Evolutionary conservation across 2,329 filamentous ascomycete species (phyloP), one percentile per base, ranked within the genome.

Genomic region (Elsinoe ampelina): DNA sequence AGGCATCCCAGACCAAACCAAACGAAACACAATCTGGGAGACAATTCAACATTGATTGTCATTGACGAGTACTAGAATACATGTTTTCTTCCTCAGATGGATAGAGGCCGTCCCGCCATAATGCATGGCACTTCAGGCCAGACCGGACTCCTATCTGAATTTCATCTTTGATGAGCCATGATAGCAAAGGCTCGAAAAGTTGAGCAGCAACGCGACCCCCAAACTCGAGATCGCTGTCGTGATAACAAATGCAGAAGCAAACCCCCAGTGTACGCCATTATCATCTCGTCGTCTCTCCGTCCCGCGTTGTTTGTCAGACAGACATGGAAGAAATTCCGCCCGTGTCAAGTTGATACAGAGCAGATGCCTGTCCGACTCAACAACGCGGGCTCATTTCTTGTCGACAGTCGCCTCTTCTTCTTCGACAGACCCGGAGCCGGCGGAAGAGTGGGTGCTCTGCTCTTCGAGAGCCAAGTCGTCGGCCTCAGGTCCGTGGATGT

Each of bases 401-500:
- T 77, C 78, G 58, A 61, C 63, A 39, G 69, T 62, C 58, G 65
- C 67, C 59, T 78, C 75, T 64, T 80, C 79, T 62, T 81, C 77
- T 55, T 80, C 77, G 62, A 80, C 73, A 67, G 80, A 86, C 65
- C 78, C 79, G 63, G 82, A 83, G 58, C 75, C 71, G 36, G 67
- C 68, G 47, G 67, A 68, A 38, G 69, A 72, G 26, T 67, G 65
- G 22, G 72, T 77, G 65, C 75, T 77, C 67, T 76, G 72, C 71
- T 80, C 77, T 65, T 74, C 71, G 30, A 75, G 65, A 15, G 60
- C 61, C 58, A 78, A 71, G 52, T 82, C 76, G 54, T 82, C 80
- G 26, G 75, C 74, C 54, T 73, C 66, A 15, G 84, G 79, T 30
- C 88, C 89, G 67, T 95, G 89, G 58, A 93, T 61, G 56, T 82